Evolutionary conservation across 2,329 filamentous ascomycete species (phyloP).

Genomic region (Paraphoma sp.): DNA sequence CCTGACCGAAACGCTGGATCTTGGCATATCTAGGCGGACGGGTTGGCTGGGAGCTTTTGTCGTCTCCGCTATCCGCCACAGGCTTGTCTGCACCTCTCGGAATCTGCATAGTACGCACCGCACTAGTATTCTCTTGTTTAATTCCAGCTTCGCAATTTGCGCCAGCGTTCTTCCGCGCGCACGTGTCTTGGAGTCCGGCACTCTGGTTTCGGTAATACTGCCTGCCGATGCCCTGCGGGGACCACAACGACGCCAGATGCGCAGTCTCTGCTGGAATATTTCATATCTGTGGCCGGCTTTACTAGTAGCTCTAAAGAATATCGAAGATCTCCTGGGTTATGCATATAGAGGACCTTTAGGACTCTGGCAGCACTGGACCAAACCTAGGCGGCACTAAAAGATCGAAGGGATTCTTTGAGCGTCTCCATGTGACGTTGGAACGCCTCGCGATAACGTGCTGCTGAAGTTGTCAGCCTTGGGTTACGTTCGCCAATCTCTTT

Average conservation of each 20-base stretch:
- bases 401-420: no score
- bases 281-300: no score
- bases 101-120: no score
- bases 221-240: constrained; percentile 2
- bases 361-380: no score
- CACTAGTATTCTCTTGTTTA: background rate
- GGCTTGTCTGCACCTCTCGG: constrained; percentile 30
- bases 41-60: constrained; percentile 28
- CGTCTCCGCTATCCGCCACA: constrained; percentile 25
- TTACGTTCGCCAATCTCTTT: constrained; percentile 7
- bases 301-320: no score
- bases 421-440: constrained; percentile 15
- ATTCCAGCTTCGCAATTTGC: background rate
- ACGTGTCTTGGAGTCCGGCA: background rate
- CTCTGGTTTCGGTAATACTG: background rate
- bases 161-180: background rate
- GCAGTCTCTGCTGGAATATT: background rate
- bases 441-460: constrained; percentile 18
- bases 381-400: no score
- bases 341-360: no score
- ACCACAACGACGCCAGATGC: background rate
- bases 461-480: constrained; percentile 9
- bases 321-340: no score
- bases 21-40: constrained; percentile 40
- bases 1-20: constrained; percentile 16